Evolutionary conservation across 2,329 filamentous ascomycete species (phyloP).

Genomic region (Tolypocladium ophioglossoides): DNA sequence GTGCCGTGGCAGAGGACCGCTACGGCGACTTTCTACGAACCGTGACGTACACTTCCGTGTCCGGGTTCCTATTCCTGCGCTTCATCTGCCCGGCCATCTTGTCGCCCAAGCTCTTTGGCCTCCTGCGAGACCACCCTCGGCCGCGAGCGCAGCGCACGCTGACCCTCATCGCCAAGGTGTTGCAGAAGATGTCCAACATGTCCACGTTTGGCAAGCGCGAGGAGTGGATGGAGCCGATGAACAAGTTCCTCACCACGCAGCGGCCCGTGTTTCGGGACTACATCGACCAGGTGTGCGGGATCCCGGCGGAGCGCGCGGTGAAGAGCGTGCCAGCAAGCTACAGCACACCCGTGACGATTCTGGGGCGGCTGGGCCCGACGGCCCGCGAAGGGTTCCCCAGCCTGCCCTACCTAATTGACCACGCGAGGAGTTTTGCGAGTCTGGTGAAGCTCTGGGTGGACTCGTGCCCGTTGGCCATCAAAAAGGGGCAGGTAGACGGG

Average conservation of each 20-base stretch:
- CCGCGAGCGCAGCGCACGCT: constrained; percentile 76
- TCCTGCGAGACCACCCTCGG: constrained; percentile 73
- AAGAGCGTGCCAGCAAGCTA: constrained; percentile 70
- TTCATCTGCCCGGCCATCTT: constrained; percentile 96
- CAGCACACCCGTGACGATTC: constrained; percentile 83
- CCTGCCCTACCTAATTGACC: constrained; percentile 85
- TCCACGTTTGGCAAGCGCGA: constrained; percentile 90
- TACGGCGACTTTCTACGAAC: constrained; percentile 88
- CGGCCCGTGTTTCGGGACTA: constrained; percentile 76
- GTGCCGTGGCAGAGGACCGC: constrained; percentile 84
- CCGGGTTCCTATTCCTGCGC: constrained; percentile 84
- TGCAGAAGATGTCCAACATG: constrained; percentile 86
- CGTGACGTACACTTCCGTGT: constrained; percentile 87
- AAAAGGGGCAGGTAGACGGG: constrained; percentile 25
- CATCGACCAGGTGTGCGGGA: constrained; percentile 76
- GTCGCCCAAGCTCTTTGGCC: constrained; percentile 85
- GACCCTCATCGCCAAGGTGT: constrained; percentile 82
- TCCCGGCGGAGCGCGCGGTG: constrained; percentile 59
- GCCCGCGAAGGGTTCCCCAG: constrained; percentile 89
- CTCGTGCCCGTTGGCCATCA: constrained; percentile 29
- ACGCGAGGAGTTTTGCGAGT: constrained; percentile 73
- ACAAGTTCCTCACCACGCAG: constrained; percentile 67
- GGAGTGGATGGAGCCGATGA: constrained; percentile 99
- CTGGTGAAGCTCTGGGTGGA: constrained; percentile 75
- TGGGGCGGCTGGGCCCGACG: constrained; percentile 67